These are phyloP conservation scores for Dictyostelium purpureum DNA, from an alignment of 78 protist genomes.

Conservation along the genomic window DNA sequence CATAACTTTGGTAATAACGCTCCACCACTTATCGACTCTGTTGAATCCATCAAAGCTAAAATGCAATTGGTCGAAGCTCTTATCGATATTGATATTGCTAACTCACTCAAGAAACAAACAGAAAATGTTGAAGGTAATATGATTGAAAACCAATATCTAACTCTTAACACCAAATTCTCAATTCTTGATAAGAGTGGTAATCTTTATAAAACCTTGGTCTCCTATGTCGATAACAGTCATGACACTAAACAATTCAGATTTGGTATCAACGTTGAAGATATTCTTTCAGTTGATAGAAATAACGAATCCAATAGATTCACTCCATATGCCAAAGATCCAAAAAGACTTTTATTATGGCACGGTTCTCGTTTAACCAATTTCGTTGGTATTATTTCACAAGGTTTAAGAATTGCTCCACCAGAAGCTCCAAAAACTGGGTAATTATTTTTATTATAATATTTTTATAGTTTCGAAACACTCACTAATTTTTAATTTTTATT, in stretches of 20 bases:
- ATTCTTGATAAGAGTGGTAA: conserved; percentile 65
- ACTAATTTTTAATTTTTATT: no score
- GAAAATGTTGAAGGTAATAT: conserved; percentile 34
- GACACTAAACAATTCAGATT: conserved; percentile 42
- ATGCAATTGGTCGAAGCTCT: conserved; percentile 81
- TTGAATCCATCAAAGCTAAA: conserved; percentile 62
- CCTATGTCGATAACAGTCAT: conserved; percentile 43
- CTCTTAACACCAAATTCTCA: conserved; percentile 60
- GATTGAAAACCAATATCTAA: conserved; percentile 39
- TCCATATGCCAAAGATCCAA: conserved; percentile 58
- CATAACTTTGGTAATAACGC: conserved; percentile 57
- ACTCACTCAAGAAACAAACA: conserved; percentile 42
- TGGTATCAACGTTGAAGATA: conserved; percentile 68
- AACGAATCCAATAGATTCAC: conserved; percentile 80
- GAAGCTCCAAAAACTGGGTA: conserved; percentile 92
- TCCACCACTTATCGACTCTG: conserved; percentile 58
- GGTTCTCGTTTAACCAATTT: conserved; percentile 90
- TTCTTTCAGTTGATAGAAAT: conserved; percentile 71
- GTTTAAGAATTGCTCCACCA: conserved; percentile 94
- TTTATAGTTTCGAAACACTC: no score
- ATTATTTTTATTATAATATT: no score
- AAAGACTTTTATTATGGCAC: conserved; percentile 88
- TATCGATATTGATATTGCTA: conserved; percentile 85
- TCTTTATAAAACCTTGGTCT: conserved; percentile 26
- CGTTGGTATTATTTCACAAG: conserved; percentile 89